Conservation (phyloP, 805 yeast species). For the Starmerella floricola region DNA sequence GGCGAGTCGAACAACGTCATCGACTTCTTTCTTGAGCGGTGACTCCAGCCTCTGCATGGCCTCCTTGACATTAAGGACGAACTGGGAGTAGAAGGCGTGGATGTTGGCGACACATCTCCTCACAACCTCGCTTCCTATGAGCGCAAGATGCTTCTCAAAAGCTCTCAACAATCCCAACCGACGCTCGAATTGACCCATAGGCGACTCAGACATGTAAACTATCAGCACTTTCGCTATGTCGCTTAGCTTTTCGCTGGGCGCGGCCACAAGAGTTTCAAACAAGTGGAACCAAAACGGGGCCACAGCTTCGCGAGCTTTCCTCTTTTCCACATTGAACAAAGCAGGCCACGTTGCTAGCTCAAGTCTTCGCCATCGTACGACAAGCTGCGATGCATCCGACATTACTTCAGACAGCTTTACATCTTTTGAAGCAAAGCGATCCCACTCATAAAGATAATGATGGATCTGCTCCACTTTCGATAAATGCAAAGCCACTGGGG, state of each 20-base stretch:
- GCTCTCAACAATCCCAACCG: slow-evolving; percentile 54
- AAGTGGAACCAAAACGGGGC: slow-evolving; percentile 90
- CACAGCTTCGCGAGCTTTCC: slow-evolving; percentile 34
- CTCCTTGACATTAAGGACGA: slow-evolving; percentile 38
- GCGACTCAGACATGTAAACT: slow-evolving; percentile 60
- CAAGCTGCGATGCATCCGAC: slow-evolving; percentile 48
- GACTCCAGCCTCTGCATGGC: slow-evolving; percentile 38
- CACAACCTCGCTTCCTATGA: slow-evolving; percentile 1
- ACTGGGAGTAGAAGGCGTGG: slow-evolving; percentile 55
- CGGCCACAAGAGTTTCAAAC: slow-evolving; percentile 54
- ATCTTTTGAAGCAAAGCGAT: slow-evolving; percentile 71
- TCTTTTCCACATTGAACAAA: slow-evolving; percentile 49
- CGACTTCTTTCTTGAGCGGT: slow-evolving; percentile 60
- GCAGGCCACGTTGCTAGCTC: slow-evolving; percentile 80
- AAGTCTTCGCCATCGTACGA: slow-evolving; percentile 81
- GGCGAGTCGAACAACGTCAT: slow-evolving; percentile 76
- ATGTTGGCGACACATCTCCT: slow-evolving; percentile 44
- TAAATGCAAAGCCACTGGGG: slow-evolving; percentile 66
- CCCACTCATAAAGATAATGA: slow-evolving; percentile 81
- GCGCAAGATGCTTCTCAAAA: slow-evolving; percentile 43
- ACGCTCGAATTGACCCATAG: slow-evolving; percentile 57
- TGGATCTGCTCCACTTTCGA: slow-evolving; percentile 80
- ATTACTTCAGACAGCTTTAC: slow-evolving; percentile 50
- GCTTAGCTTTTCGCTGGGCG: slow-evolving; percentile 28
- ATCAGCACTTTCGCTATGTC: slow-evolving; percentile 50